phyloP scores from a whole-genome alignment of 345 rosid genomes.

The Draba incana region DNA sequence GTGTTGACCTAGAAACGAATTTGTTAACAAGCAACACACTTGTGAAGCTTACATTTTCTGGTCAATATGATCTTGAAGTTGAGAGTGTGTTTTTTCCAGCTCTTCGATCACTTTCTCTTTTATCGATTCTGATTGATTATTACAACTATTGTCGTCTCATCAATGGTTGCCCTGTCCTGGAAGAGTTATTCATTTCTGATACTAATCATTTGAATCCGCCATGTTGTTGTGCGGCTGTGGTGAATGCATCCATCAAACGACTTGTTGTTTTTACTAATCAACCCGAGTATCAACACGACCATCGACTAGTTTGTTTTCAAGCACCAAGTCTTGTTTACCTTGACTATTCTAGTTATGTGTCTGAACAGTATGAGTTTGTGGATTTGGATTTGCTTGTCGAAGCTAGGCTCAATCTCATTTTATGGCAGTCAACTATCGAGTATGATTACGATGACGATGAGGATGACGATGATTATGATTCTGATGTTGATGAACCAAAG shows the following conservation, averaged over 20 bases:
- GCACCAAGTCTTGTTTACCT: background rate
- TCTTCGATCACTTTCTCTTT: background rate
- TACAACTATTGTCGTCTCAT: background rate
- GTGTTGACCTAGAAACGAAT: background rate
- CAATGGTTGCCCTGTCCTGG: background rate
- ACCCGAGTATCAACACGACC: background rate
- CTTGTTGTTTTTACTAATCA: background rate
- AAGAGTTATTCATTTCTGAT: background rate
- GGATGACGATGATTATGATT: background rate
- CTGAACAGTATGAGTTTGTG: background rate
- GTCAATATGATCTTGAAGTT: background rate
- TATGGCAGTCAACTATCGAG: background rate
- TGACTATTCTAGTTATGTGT: slow-evolving; percentile 5
- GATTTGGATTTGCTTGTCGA: background rate
- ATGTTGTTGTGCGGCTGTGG: background rate
- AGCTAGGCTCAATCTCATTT: background rate
- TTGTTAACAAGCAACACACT: background rate
- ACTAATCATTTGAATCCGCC: background rate
- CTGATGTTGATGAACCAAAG: background rate
- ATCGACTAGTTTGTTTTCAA: background rate
- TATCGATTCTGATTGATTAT: background rate
- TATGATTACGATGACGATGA: background rate
- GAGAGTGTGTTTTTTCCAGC: background rate
- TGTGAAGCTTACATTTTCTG: background rate
- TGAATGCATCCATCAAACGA: background rate